Percentiles rank a stretch among this genome's conserved stretches.
Conservation (phyloP, 1,139 yeast species). For the Candida tetrigidarum region DNA sequence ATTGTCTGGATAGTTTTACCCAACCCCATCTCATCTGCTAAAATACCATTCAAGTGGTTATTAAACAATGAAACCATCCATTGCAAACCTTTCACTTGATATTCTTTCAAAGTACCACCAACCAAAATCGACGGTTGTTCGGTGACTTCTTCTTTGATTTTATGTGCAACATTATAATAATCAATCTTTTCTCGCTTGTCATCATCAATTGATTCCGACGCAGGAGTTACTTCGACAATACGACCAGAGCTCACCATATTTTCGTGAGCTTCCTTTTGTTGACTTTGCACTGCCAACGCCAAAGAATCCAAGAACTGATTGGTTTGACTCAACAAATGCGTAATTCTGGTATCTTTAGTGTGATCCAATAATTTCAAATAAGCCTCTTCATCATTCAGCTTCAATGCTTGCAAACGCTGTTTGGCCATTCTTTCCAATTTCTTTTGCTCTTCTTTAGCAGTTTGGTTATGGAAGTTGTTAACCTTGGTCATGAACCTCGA, state of each 20-base stretch:
- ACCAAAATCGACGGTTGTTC: conserved; percentile 68
- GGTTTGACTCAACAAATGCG: conserved; percentile 78
- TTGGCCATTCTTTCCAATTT: conserved; percentile 77
- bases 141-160: conserved; percentile 66
- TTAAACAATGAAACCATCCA: conserved; percentile 98
- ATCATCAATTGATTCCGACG: conserved; percentile 29
- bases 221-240: conserved; percentile 20
- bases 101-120: conserved; percentile 93
- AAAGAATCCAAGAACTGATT: conserved; percentile 75
- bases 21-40: conserved; percentile 98
- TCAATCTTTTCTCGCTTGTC: conserved; percentile 67
- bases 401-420: conserved; percentile 85
- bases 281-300: conserved; percentile 77
- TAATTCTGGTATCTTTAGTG: conserved; percentile 82
- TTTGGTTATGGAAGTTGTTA: conserved; percentile 51
- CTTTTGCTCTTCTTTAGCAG: conserved; percentile 76
- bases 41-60: conserved; percentile 91
- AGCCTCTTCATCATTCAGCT: conserved; percentile 85
- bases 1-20: conserved; percentile 98
- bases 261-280: conserved; percentile 63
- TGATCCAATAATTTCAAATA: conserved; percentile 79
- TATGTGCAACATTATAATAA: conserved; percentile 81
- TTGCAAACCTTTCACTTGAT: conserved; percentile 90
- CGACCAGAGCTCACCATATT: conserved; percentile 22
- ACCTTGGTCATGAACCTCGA: conserved; percentile 37